Conservation (phyloP, 148 eudicot genomes). For the Linanthus parryae region DNA sequence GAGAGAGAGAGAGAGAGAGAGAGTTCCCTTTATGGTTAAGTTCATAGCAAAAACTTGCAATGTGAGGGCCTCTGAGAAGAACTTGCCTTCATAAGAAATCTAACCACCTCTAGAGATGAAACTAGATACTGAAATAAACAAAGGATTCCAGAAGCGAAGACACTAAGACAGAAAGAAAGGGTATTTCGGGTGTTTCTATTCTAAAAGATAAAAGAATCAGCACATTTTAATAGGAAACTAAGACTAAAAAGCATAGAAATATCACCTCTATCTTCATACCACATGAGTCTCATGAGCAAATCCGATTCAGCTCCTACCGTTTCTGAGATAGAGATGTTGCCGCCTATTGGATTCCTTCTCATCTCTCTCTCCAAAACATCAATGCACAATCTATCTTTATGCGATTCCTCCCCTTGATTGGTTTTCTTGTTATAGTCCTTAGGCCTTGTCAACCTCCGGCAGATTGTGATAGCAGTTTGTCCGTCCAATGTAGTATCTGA, state of each 20-base stretch:
- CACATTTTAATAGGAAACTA: too few relatives aligned
- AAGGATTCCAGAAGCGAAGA: too few relatives aligned
- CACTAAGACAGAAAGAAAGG: too few relatives aligned
- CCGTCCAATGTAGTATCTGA: constrained; percentile 1
- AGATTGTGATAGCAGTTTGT: constrained; percentile 1
- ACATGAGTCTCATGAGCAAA: not conserved
- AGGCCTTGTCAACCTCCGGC: not conserved
- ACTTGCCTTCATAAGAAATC: too few relatives aligned
- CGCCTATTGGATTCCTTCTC: not conserved
- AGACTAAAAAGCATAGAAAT: not conserved
- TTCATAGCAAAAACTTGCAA: too few relatives aligned
- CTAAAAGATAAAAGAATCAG: too few relatives aligned
- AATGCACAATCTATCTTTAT: not conserved
- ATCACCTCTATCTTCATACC: not conserved
- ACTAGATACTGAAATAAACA: too few relatives aligned
- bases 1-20: too few relatives aligned
- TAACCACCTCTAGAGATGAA: too few relatives aligned
- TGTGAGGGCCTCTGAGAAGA: too few relatives aligned
- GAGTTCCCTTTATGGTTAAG: too few relatives aligned
- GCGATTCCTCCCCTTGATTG: not conserved
- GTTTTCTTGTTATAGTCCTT: not conserved
- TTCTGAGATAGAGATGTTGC: not conserved
- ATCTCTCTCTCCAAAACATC: constrained; percentile 3
- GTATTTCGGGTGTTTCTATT: too few relatives aligned
- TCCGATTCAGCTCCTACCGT: not conserved